Base-by-base conservation (phyloP, 202 grass and related monocot genomes). In the Schoenoplectus tabernaemontani region DNA sequence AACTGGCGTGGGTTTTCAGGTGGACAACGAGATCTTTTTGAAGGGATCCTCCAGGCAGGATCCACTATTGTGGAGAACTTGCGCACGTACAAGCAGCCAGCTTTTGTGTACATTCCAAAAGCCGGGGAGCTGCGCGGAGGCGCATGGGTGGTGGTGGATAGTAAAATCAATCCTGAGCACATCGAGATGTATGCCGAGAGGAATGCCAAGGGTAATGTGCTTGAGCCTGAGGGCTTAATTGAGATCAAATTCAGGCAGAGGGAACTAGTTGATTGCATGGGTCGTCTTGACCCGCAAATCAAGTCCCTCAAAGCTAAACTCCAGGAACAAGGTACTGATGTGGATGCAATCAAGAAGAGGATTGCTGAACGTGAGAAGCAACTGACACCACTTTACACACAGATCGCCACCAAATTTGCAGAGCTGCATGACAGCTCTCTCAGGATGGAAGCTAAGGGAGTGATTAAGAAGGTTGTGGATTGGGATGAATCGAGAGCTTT, bases 1-100 rank as follows among this genome's bases (percentile, higher is more conserved):
- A 98, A 98, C 79, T 98, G 96, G 96, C 90, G 96, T 89, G 96
- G 96, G 24, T 98, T 98, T 83, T 98, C 96, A 62, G 96, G 96
- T 82, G 96, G 96, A 51, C 96, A 98, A 81, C 91, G 96, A 72
- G 96, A 98, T 86, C 85, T 98, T 12, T 98, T 98, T 85, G 96
- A 98, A 98, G 96, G 96, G 50, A 98, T 98, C 56, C 96, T 98
- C 87, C 96, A 98, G 85, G 96, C 96, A 79, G 96, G 96, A 61
- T 98, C 96, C 48, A 95, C 81, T 3, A 98, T 98, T 83, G 96
- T 98, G 24, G 96, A 98, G 85, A 98, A 98, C 73, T 78, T 98
- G 77, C 88, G 96, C 81, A 98, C 96, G 32, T 98, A 98, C 61
- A 85, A 91, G 44, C 96, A 95, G 59, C 96, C 96, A 11, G 91